Percentiles rank a stretch among this genome's conserved stretches.
phyloP scores from a whole-genome alignment of 2,329 filamentous ascomycete genomes.

The Neonectria neomacrospora region DNA sequence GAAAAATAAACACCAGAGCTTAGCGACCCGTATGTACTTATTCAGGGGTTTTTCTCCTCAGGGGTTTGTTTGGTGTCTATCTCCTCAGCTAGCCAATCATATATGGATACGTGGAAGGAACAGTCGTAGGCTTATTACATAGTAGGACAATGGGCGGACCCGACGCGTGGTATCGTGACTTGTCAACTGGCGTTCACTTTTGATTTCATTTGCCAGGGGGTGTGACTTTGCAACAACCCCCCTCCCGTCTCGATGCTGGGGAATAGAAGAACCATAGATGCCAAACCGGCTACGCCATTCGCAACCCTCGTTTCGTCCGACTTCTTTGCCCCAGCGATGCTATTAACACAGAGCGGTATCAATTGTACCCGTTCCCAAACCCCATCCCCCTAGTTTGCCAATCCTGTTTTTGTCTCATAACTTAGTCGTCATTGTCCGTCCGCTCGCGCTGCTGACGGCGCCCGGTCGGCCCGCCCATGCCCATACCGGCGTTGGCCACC shows the following conservation, averaged over 20 bases:
- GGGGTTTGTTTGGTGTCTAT: neutral
- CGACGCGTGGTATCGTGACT: neutral
- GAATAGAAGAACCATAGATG: conserved; percentile 47
- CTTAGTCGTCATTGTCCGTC: conserved; percentile 68
- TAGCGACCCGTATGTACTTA: neutral
- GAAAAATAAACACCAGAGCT: neutral
- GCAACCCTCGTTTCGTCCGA: conserved; percentile 47
- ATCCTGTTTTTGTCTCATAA: conserved; percentile 29
- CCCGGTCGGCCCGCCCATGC: conserved; percentile 47
- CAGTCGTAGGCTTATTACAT: too few relatives aligned
- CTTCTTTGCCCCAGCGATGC: conserved; percentile 45
- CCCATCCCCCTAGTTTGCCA: conserved; percentile 22
- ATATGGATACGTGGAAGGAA: neutral
- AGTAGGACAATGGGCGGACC: neutral
- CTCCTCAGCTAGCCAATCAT: neutral
- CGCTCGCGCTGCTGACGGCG: conserved; percentile 58
- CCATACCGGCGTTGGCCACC: conserved; percentile 57
- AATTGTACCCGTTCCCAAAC: conserved; percentile 39
- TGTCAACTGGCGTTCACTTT: conserved; percentile 17
- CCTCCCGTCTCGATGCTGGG: conserved; percentile 29
- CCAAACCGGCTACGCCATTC: conserved; percentile 53
- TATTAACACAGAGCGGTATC: conserved; percentile 49
- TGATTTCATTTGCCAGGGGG: conserved; percentile 30
- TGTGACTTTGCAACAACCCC: conserved; percentile 18
- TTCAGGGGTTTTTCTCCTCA: neutral